Base-by-base conservation (phyloP, 2,329 filamentous ascomycete species). In the Alternaria sp. region DNA sequence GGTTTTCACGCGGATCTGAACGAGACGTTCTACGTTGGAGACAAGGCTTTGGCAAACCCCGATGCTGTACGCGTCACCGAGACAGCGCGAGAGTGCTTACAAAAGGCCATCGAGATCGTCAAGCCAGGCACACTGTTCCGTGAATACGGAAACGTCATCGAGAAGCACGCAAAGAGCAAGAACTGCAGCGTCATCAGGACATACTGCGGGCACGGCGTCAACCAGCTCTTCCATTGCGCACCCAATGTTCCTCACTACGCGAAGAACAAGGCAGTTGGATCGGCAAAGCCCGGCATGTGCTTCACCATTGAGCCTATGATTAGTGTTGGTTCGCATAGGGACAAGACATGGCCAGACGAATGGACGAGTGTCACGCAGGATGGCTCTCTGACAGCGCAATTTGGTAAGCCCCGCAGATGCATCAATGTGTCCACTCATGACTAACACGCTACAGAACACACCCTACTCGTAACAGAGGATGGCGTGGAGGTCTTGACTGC, bases 291-390 rank as follows among this genome's bases (percentile, higher is more conserved):
- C 0, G 96, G 96, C 57, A 97, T 98, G 93, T 97, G 93, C 68
- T 99, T 99, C 76, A 99, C 96, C 0, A 99, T 99, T 65, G 96
- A 99, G 83, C 96, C 96, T 15, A 99, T 99, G 96, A 94, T 99
- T 78, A 93, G 93, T 44, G 81, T 97, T 59, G 96, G 96, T 62
- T 94, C 92, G 65, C 92, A 97, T 81, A 89, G 89, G 67, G 96
- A 99, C 77, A 91, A 96, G 79, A 98, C 93, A 0, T 99, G 96
- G 96, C 96, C 96, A 0, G 96, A 99, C 79, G 93, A 98, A 83
- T 99, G 96, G 96, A 99, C 96, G 1, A 97, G 93, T 81, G 92
- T 93, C 6, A 99, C 96, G 0, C 88, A 90, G 60, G 96, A 99
- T 78, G 96, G 96, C 54, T 92, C 91, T 81, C 86, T 88, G 77